phyloP scores from a whole-genome alignment of 2,329 filamentous ascomycete species.

The Colletotrichum spaethianum region DNA sequence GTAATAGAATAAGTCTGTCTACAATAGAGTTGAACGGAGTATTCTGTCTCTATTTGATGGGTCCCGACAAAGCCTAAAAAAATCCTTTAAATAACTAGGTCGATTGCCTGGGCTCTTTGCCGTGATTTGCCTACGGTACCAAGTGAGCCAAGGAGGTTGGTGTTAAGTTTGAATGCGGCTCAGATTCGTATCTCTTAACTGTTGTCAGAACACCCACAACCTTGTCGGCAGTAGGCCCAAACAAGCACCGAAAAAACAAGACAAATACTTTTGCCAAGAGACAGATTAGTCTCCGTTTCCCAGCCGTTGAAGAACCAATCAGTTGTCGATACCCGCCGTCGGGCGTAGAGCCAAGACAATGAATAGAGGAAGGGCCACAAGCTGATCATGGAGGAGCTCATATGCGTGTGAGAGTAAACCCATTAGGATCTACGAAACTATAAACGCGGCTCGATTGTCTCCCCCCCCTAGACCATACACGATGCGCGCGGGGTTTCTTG shows the following conservation, averaged over 20 bases:
- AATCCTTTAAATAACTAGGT: no score
- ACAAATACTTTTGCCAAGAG: background rate
- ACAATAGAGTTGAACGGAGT: background rate
- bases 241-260: background rate
- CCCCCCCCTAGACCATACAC: background rate
- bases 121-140: background rate
- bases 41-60: no score
- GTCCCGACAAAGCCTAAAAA: background rate
- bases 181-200: slow-evolving; percentile 7
- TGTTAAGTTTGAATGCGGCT: slow-evolving; percentile 3
- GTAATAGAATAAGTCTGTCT: background rate
- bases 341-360: background rate
- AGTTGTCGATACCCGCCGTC: background rate
- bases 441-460: background rate
- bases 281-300: no score
- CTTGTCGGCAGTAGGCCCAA: background rate
- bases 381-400: background rate
- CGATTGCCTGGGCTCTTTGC: no score
- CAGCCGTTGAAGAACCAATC: background rate
- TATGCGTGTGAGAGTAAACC: background rate
- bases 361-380: background rate
- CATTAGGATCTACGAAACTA: slow-evolving; percentile 1
- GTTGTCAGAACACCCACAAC: background rate
- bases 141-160: background rate
- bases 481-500: slow-evolving; percentile 17